Base-by-base conservation (phyloP, 805 yeast species). In the Komagataella ulmi region DNA sequence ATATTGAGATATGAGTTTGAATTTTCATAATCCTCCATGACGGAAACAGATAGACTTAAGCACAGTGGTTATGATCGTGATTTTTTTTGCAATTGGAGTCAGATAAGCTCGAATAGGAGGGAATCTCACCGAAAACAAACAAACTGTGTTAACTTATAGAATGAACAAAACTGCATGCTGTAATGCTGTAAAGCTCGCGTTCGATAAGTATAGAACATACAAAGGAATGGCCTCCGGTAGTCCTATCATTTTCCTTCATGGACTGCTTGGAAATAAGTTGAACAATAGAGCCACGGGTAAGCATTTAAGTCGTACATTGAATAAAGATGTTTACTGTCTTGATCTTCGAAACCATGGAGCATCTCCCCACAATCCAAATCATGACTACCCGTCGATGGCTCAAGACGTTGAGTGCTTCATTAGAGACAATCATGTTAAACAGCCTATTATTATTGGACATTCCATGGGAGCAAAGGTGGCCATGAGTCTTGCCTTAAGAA, bases 391-490 rank as follows among this genome's bases (percentile, higher is more conserved):
- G 1, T 67, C 87, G 2, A 73, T 91, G 73, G 83, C 96, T 0
- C 79, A 84, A 2, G 99, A 91, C 64, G 83, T 91, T n/a, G 81
- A 77, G 51, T 59, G 66, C n/a, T 85, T 89, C 61, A 73, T 85
- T 10, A 59, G 61, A 2, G 73, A 73, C 1, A 66, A 70, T 14
- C 52, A 61, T 4, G 54, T 69, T 17, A 21, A 47, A 10, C 70
- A 72, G 50, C 80, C 82, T 1, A 75, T 83, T 17, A 57, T 85
- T 18, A 56, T 67, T 51, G 95, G 95, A 0, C 93, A 85, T 62
- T 85, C 91, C 0, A 84, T 86, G 93, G 99, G 99, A 3, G 98
- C 96, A 2, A 90, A 93, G 61, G 76, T 89, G 0, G 96, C 85
- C 12, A 88, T 93, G 97, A 83, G 88, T 0, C 73, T 85, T 23